These are phyloP conservation scores for Hydrangea macrophylla DNA, from an alignment of 148 eudicot genomes.

Conservation along the genomic window DNA sequence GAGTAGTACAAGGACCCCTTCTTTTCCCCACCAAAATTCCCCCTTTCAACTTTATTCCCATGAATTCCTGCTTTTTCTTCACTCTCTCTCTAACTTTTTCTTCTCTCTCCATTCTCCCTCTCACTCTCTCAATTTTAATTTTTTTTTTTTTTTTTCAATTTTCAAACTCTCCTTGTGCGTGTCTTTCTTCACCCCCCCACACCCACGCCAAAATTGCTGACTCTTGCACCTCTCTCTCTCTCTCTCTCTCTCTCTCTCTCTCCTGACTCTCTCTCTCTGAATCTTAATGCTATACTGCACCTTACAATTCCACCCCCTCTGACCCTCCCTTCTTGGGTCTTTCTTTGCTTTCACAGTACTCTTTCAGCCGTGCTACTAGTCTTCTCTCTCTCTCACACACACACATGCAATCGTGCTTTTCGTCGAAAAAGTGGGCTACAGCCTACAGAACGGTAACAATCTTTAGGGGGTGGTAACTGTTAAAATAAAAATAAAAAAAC, in stretches of 20 bases:
- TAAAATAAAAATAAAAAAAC: no score
- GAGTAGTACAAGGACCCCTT: conserved; percentile 60
- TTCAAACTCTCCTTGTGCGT: no score
- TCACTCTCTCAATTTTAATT: conserved; percentile 15
- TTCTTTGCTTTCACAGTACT: no score
- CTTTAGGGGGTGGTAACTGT: no score
- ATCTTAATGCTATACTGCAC: no score
- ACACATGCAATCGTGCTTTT: no score
- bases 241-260: no score
- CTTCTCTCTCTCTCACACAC: neutral
- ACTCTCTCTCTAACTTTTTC: conserved; percentile 33
- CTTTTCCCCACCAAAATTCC: conserved; percentile 55
- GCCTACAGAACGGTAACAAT: neutral
- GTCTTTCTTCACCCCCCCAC: no score
- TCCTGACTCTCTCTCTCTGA: neutral
- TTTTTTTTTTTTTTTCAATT: no score
- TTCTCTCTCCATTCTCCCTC: conserved; percentile 23
- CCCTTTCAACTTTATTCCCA: conserved; percentile 63
- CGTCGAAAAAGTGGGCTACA: no score
- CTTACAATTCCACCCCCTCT: neutral
- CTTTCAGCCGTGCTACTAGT: no score
- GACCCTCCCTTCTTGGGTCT: neutral
- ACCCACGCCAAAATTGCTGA: no score
- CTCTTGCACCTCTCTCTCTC: neutral
- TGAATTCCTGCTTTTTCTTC: conserved; percentile 36